Percentiles rank a stretch among this genome's conserved stretches.
Evolutionary conservation across 1,284 basidiomycete genomes (phyloP).

Genomic region (Apiotrichum gracile): DNA sequence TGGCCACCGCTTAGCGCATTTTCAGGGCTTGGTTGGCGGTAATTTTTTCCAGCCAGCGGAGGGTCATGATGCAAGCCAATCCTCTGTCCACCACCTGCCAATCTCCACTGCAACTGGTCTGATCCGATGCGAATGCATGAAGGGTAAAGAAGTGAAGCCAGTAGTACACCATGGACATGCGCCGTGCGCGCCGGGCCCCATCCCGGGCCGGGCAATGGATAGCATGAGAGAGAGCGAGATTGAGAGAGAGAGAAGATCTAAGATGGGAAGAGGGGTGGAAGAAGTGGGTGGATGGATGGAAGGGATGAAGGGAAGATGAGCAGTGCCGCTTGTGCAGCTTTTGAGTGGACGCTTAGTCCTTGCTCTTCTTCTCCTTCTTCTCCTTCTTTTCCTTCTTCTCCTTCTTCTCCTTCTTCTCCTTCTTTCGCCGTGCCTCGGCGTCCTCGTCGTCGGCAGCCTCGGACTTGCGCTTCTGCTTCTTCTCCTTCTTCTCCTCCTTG

Average conservation of each 20-base stretch:
- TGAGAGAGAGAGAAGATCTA: neutral
- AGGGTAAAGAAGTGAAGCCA: constrained; percentile 11
- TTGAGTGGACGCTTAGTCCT: neutral
- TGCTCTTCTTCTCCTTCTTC: constrained; percentile 30
- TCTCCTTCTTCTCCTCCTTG: constrained; percentile 67
- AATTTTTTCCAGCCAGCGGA: no score
- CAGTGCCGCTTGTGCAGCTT: neutral
- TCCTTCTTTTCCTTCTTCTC: constrained; percentile 12
- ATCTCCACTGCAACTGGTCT: neutral
- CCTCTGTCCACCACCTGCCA: no score
- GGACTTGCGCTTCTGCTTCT: constrained; percentile 13
- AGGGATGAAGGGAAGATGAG: neutral
- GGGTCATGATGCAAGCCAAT: no score
- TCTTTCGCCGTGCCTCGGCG: constrained; percentile 26
- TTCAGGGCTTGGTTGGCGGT: no score
- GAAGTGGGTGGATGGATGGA: neutral
- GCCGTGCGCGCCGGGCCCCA: neutral
- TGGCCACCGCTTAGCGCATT: no score
- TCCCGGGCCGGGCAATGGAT: neutral
- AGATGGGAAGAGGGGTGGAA: neutral
- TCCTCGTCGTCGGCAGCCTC: constrained; percentile 20
- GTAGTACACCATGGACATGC: constrained; percentile 14
- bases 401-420: constrained; percentile 35
- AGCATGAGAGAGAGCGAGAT: neutral
- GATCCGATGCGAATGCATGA: constrained; percentile 13